These are phyloP conservation scores for Pleoardoris graminearum DNA, from an alignment of 2,329 filamentous ascomycete genomes.

Conservation along the genomic window DNA sequence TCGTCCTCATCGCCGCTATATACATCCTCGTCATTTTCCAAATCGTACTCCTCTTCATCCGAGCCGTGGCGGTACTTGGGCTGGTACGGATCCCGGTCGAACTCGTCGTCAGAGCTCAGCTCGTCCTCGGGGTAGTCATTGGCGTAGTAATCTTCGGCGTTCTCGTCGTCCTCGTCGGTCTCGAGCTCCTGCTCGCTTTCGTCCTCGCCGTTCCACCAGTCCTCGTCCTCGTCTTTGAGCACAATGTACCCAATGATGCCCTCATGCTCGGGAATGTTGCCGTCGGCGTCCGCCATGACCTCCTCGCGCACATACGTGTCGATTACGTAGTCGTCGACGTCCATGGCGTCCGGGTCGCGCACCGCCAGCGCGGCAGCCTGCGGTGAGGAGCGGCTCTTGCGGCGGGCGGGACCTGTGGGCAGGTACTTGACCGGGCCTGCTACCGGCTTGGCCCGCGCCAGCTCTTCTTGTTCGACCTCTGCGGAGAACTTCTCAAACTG, in stretches of 20 bases:
- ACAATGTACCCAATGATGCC: slow-evolving; percentile 51
- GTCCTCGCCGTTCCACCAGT: slow-evolving; percentile 62
- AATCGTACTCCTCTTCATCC: slow-evolving; percentile 48
- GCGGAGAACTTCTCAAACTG: slow-evolving; percentile 39
- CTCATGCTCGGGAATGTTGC: slow-evolving; percentile 25
- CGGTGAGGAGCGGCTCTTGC: slow-evolving; percentile 40
- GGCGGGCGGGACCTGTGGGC: slow-evolving; percentile 38
- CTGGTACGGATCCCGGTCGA: slow-evolving; percentile 50
- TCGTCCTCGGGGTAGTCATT: slow-evolving; percentile 83
- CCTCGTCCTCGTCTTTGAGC: slow-evolving; percentile 56
- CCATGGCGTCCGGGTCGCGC: slow-evolving; percentile 34
- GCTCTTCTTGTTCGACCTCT: slow-evolving; percentile 34
- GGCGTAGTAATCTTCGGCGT: slow-evolving; percentile 76
- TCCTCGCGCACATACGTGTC: slow-evolving; percentile 62
- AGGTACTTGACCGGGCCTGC: slow-evolving; percentile 35
- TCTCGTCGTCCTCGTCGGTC: slow-evolving; percentile 65
- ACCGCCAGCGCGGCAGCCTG: slow-evolving; percentile 25
- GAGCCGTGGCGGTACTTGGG: slow-evolving; percentile 42
- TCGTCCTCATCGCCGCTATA: slow-evolving; percentile 36
- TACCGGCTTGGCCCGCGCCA: slow-evolving; percentile 13
- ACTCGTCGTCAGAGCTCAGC: slow-evolving; percentile 71
- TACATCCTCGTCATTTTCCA: slow-evolving; percentile 18
- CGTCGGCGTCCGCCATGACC: slow-evolving; percentile 41
- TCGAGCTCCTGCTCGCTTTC: slow-evolving; percentile 58
- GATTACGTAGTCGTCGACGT: slow-evolving; percentile 60